Evolutionary conservation across 768 basidiomycete genomes (phyloP).

Genomic region (Suillus decipiens): DNA sequence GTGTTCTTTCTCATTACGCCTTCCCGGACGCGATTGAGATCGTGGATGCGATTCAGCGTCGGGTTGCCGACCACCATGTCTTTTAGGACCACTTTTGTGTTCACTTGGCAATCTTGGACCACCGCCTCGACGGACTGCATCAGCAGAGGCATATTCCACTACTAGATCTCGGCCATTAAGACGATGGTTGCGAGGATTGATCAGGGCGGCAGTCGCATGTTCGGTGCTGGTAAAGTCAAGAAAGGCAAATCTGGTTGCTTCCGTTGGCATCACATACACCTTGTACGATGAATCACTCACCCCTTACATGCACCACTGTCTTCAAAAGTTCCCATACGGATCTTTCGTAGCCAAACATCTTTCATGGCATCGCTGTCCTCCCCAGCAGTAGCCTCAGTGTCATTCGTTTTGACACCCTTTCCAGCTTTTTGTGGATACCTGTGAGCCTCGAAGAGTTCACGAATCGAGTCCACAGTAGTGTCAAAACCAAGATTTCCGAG

Average conservation of each 20-base stretch:
- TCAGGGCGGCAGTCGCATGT: constrained; percentile 78
- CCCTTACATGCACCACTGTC: constrained; percentile 96
- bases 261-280: neutral
- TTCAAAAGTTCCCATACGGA: constrained; percentile 95
- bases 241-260: constrained; percentile 76
- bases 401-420: constrained; percentile 35
- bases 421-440: constrained; percentile 34
- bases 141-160: constrained; percentile 86
- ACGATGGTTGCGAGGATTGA: constrained; percentile 82
- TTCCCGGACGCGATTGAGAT: constrained; percentile 8
- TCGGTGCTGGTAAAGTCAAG: constrained; percentile 84
- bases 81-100: constrained; percentile 12
- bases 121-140: constrained; percentile 85
- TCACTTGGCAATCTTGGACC: constrained; percentile 26
- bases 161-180: constrained; percentile 83
- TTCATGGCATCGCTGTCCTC: constrained; percentile 21
- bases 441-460: constrained; percentile 74
- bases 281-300: constrained; percentile 44
- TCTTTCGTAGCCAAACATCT: constrained; percentile 69
- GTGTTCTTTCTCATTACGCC: constrained; percentile 10
- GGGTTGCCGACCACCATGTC: constrained; percentile 14
- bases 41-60: constrained; percentile 9
- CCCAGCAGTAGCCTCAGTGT: constrained; percentile 31
- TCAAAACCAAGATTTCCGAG: constrained; percentile 93
- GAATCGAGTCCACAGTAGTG: constrained; percentile 76